Base-by-base conservation (phyloP, 2,329 filamentous ascomycete species). In the Tolypocladium nubicola region DNA sequence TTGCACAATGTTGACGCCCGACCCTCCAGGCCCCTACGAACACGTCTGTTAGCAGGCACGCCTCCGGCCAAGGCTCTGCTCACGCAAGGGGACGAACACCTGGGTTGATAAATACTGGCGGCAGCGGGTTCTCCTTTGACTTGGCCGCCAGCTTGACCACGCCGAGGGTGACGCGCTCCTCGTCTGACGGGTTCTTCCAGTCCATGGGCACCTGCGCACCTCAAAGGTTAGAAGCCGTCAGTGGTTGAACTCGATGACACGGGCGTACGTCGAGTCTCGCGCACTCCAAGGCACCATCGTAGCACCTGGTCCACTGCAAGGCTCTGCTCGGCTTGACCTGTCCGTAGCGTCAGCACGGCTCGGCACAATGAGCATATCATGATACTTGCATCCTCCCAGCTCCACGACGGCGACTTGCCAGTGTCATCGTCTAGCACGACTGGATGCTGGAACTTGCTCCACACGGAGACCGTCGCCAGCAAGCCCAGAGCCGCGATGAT, bases 21-120 rank as follows among this genome's bases (percentile, higher is more conserved):
- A 79, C 1, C 77, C 79, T 8, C 79, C 79, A 10, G 79, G 79
- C 0, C 79, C 77, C 73, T 74, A n/a, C 1, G 2, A 30, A 26
- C 4, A 19, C 39, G 6, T 21, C 23, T 45, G 19, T 57, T 30
- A 57, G 9, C 35, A 41, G 3, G 4, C 8, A n/a, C 1, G 8
- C 5, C 16, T 14, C 8, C 11, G 1, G 26, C 7, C 6, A 19
- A 16, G 8, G 33, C 26, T 3, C 10, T 19, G 7, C 3, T 9
- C 26, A 21, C 5, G 23, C 38, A 41, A 5, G 23, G 1, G 19
- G 4, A 58, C 69, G 50, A 61, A 71, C 70, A 52, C 69, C 71
- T 0, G 70, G 71, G 55, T 72, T 72, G 16, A 70, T 62, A 54
- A 72, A 71, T 10, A 72, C 65, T 6, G 70, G 69, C 33, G 68